Conservation (phyloP, 2,329 filamentous ascomycete species). For the Fusarium sp. region DNA sequence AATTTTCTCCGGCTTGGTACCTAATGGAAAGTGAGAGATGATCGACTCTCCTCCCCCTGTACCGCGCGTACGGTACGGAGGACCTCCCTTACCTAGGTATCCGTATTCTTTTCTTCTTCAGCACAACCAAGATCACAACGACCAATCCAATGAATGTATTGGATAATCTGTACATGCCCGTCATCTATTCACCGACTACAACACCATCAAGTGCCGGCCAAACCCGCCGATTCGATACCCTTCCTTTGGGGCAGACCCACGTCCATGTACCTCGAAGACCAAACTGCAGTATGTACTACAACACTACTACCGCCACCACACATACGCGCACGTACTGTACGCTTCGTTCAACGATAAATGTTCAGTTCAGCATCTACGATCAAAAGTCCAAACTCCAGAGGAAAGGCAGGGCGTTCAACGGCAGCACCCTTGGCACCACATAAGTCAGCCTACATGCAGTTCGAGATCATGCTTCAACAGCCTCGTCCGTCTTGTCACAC, state of each 20-base stretch:
- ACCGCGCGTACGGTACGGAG: slow-evolving; percentile 10
- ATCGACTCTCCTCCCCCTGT: slow-evolving; percentile 2
- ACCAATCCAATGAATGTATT: background rate
- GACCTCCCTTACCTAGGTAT: slow-evolving; percentile 1
- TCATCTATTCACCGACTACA: slow-evolving; percentile 14
- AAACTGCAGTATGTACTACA: slow-evolving; percentile 24
- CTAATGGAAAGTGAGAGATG: slow-evolving; percentile 30
- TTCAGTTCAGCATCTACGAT: slow-evolving; percentile 6
- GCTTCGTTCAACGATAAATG: too few relatives aligned
- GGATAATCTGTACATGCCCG: slow-evolving; percentile 1
- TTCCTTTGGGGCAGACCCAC: slow-evolving; percentile 36
- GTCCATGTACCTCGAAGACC: slow-evolving; percentile 5
- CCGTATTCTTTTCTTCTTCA: slow-evolving; percentile 11
- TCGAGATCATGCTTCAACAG: slow-evolving; percentile 11
- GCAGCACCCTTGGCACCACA: slow-evolving; percentile 1
- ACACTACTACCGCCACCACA: background rate
- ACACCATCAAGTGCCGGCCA: slow-evolving; percentile 9
- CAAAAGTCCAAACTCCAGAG: background rate
- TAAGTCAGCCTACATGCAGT: slow-evolving; percentile 4
- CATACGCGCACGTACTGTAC: background rate
- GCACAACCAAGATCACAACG: background rate
- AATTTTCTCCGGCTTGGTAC: slow-evolving; percentile 8
- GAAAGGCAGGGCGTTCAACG: background rate
- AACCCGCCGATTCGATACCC: slow-evolving; percentile 39
- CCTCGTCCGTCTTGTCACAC: slow-evolving; percentile 8